A percentile compares a stretch with the other conserved stretches of the same genome.
Conservation (phyloP, 352 stramenopile species). For the Globisporangium iwayamae region DNA sequence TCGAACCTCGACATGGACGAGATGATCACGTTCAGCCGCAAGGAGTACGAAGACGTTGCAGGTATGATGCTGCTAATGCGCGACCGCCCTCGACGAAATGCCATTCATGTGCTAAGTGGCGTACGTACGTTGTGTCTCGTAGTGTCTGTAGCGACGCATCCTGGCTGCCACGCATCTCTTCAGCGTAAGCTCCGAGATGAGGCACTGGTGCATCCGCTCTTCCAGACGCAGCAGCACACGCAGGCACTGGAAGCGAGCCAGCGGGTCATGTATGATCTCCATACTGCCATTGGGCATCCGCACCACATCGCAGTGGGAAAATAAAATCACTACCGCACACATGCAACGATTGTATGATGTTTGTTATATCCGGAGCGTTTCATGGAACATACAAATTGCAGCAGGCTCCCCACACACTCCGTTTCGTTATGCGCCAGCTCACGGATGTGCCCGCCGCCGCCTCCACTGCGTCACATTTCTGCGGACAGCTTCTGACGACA, state of each 20-base stretch:
- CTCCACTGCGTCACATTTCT: constrained; percentile 36
- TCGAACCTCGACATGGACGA: constrained; percentile 31
- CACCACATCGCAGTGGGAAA: constrained; percentile 28
- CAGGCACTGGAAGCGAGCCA: constrained; percentile 36
- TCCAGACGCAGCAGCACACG: constrained; percentile 35
- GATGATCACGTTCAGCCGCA: constrained; percentile 37
- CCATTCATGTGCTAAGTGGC: neutral
- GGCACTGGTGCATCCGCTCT: constrained; percentile 24
- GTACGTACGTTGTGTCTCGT: neutral
- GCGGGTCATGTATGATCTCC: constrained; percentile 32
- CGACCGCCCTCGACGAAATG: no score
- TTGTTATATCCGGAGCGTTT: constrained; percentile 58
- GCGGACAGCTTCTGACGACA: constrained; percentile 22
- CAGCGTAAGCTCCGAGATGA: constrained; percentile 22
- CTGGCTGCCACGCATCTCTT: constrained; percentile 17
- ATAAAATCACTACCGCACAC: neutral
- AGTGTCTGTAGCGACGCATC: constrained; percentile 34
- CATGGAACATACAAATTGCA: constrained; percentile 74
- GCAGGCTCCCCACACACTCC: constrained; percentile 78
- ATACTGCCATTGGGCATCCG: constrained; percentile 18
- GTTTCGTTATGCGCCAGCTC: constrained; percentile 42
- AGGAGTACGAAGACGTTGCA: constrained; percentile 52
- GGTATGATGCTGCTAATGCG: constrained; percentile 17
- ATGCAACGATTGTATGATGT: neutral
- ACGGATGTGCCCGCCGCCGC: constrained; percentile 14